These are phyloP conservation scores for Ustilaginoidea virens DNA, from an alignment of 2,329 filamentous ascomycete species.

Conservation along the genomic window DNA sequence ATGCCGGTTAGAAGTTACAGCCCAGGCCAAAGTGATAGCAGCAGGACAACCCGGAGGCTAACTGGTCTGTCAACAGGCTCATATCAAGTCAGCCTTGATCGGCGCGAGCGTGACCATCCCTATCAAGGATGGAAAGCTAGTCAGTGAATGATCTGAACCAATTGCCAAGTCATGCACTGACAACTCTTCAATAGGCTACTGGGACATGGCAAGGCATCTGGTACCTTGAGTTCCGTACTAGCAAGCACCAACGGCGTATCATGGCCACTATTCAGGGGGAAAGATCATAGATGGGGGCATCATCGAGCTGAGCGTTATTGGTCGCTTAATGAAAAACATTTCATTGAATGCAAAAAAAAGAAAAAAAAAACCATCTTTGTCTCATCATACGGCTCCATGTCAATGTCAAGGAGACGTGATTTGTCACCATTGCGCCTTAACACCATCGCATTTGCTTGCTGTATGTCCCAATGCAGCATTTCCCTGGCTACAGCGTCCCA, in stretches of 20 bases:
- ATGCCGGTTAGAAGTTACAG: slow-evolving; percentile 72
- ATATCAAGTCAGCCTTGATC: slow-evolving; percentile 82
- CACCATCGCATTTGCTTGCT: slow-evolving; percentile 15
- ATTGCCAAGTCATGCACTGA: background rate
- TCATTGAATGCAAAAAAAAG: no score
- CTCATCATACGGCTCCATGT: no score
- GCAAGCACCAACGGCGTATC: slow-evolving; percentile 63
- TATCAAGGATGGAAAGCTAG: slow-evolving; percentile 71
- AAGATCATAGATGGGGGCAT: slow-evolving; percentile 26
- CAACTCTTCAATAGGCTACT: slow-evolving; percentile 28
- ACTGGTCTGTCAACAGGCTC: slow-evolving; percentile 38
- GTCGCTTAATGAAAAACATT: slow-evolving; percentile 1
- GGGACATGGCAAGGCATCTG: slow-evolving; percentile 80
- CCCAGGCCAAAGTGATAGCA: no score
- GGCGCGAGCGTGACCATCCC: slow-evolving; percentile 84
- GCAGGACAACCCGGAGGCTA: background rate
- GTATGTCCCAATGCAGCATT: slow-evolving; percentile 11
- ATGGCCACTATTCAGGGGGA: slow-evolving; percentile 93
- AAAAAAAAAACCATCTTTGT: no score
- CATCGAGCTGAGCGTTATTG: background rate
- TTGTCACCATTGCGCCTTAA: slow-evolving; percentile 16
- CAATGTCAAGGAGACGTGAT: slow-evolving; percentile 5
- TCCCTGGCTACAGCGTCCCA: slow-evolving; percentile 15
- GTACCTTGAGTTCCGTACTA: slow-evolving; percentile 77
- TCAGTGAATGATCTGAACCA: slow-evolving; percentile 16